A percentile compares a stretch with the other conserved stretches of the same genome.
These are phyloP conservation scores for Aspergillus novofumigatus DNA, from an alignment of 2,329 filamentous ascomycete genomes.

Conservation along the genomic window DNA sequence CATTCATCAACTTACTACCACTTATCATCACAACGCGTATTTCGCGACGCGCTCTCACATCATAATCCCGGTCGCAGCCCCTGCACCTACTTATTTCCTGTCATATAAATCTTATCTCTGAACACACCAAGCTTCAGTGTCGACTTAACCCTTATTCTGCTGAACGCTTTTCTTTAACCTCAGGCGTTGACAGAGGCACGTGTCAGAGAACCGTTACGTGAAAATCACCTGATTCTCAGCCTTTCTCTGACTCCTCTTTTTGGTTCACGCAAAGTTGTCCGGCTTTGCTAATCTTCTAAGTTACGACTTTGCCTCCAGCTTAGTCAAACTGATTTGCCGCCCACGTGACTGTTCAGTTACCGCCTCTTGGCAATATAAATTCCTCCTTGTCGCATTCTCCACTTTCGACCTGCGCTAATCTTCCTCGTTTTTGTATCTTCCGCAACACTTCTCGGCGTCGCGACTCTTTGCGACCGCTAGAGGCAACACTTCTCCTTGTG, in stretches of 20 bases:
- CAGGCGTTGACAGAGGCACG: slow-evolving; percentile 13
- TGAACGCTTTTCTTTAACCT: slow-evolving; percentile 4
- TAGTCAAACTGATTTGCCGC: slow-evolving; percentile 23
- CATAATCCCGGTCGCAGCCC: slow-evolving; percentile 17
- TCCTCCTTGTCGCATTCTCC: slow-evolving; percentile 37
- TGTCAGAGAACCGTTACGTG: slow-evolving; percentile 9
- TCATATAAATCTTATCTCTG: not conserved
- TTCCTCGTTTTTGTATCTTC: slow-evolving; percentile 23
- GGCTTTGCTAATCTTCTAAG: slow-evolving; percentile 2
- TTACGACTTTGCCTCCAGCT: slow-evolving; percentile 14
- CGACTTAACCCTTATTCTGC: not conserved
- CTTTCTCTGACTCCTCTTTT: slow-evolving; percentile 4
- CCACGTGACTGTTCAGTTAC: slow-evolving; percentile 34
- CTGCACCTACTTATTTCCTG: slow-evolving; percentile 11
- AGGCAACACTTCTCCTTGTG: slow-evolving; percentile 14
- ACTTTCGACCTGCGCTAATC: slow-evolving; percentile 27
- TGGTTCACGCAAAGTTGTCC: not conserved
- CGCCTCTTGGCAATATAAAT: slow-evolving; percentile 45
- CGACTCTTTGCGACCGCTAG: slow-evolving; percentile 15
- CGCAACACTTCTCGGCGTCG: slow-evolving; percentile 16
- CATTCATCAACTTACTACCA: slow-evolving; percentile 1
- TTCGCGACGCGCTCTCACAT: slow-evolving; percentile 19
- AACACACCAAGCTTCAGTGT: not conserved
- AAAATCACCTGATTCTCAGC: slow-evolving; percentile 16
- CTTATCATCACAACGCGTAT: slow-evolving; percentile 16